Evolutionary conservation across 2,329 filamentous ascomycete species (phyloP), one percentile per base, ranked within the genome.

Genomic region (Neofusicoccum cordaticola): DNA sequence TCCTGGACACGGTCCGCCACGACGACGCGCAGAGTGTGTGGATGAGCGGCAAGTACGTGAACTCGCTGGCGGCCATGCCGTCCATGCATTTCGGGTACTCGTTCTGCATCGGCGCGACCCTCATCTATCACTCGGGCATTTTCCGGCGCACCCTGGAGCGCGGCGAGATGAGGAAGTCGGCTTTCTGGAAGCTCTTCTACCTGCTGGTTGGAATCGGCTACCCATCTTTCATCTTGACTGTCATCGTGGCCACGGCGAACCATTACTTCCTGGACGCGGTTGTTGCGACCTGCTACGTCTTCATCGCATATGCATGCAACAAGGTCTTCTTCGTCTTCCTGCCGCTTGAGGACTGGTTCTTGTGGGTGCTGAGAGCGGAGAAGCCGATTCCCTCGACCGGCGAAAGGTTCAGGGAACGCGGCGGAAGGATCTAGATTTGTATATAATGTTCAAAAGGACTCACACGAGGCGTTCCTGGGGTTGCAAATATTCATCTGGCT

Each of bases 191-290:
- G 65, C 66, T 77, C 4, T 78, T 81, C 63, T 83, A 82, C 66
- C 67, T 81, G 2, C n/a, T 72, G 0, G 56, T 84, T 15, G 84
- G 84, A 35, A 65, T 86, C 17, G 74, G 78, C 52, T 87, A 87
- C 69, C 85, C 85, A 1, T 68, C 74, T 4, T 81, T 84, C 70
- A 84, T 87, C 60, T 71, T 88, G 56, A 77, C 82, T 0, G 83
- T 83, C 35, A 88, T 88, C 66, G 82, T 88, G 34, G 83, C 85
- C 15, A 88, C 86, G 0, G 86, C 85, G 39, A 88, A 88, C 69
- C 86, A 86, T 71, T 89, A 85, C 73, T 85, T 81, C 75, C 76
- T 86, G 65, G 84, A 86, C 69, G 84, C 84, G 0, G 70, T 81
- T 15, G 79, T 83, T 5, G 83, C 83, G 12, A 80, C 79, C 1